Evolutionary conservation across 73 alveolate species (phyloP).

Genomic region (Stentor coeruleus): DNA sequence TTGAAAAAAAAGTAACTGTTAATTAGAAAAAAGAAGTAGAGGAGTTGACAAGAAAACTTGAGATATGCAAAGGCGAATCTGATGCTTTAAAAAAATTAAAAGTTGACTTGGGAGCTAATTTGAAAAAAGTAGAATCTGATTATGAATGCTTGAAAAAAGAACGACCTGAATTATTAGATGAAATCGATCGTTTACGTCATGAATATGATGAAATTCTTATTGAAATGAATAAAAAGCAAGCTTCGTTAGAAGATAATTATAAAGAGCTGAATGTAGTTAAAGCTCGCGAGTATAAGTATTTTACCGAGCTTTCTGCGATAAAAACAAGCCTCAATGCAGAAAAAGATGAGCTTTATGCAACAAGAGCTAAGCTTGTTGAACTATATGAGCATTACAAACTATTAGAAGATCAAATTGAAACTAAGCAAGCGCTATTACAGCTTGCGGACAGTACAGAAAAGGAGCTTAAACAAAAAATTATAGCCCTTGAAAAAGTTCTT

Average conservation of each 20-base stretch:
- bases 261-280: not conserved
- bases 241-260: not conserved
- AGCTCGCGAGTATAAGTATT: slow-evolving; percentile 5
- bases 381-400: not conserved
- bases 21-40: slow-evolving; percentile 13
- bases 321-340: not conserved
- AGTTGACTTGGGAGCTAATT: not conserved
- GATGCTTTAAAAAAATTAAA: slow-evolving; percentile 12
- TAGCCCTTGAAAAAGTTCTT: not conserved
- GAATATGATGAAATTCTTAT: not conserved
- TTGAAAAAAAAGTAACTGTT: not conserved
- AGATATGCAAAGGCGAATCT: slow-evolving; percentile 5
- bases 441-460: not conserved
- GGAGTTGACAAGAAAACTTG: slow-evolving; percentile 5
- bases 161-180: not conserved
- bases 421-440: not conserved
- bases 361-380: not conserved
- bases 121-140: not conserved
- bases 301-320: not conserved
- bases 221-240: not conserved
- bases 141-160: not conserved
- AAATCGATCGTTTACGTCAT: not conserved
- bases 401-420: not conserved
- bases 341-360: slow-evolving; percentile 5
- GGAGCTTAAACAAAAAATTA: not conserved